phyloP scores from a whole-genome alignment of 2,329 filamentous ascomycete genomes.

The Cryoendolithus antarcticus region DNA sequence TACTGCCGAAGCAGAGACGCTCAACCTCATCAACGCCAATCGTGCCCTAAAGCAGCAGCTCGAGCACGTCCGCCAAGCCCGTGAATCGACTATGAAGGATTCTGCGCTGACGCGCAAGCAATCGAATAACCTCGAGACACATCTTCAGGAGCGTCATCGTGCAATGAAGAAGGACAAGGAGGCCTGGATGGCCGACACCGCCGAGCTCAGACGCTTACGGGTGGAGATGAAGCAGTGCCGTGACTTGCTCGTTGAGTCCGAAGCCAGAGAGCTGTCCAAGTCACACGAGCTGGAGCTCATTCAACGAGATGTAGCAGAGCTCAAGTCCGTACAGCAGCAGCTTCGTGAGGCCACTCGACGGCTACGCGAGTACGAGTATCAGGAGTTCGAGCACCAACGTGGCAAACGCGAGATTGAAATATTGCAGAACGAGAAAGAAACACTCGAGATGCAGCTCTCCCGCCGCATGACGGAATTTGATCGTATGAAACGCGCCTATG shows the following conservation, averaged over 20 bases:
- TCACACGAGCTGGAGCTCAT: conserved; percentile 53
- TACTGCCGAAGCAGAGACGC: conserved; percentile 68
- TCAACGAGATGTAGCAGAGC: conserved; percentile 48
- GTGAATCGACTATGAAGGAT: conserved; percentile 22
- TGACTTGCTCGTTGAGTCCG: conserved; percentile 49
- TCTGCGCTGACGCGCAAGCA: conserved; percentile 41
- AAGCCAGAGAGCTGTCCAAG: conserved; percentile 53
- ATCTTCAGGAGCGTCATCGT: conserved; percentile 19
- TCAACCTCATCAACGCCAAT: conserved; percentile 67
- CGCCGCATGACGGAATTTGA: conserved; percentile 40
- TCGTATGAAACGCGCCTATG: conserved; percentile 34
- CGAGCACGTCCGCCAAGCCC: conserved; percentile 21
- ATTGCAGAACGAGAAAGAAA: conserved; percentile 46
- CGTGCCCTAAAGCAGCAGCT: conserved; percentile 60
- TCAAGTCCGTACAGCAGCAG: conserved; percentile 47
- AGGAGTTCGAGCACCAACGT: conserved; percentile 47
- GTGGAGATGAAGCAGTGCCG: conserved; percentile 52
- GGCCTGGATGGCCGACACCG: conserved; percentile 38
- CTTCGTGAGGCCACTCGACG: conserved; percentile 48
- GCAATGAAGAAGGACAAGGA: conserved; percentile 23
- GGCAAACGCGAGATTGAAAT: conserved; percentile 47
- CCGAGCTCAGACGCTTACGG: conserved; percentile 45
- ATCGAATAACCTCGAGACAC: conserved; percentile 60
- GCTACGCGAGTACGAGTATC: conserved; percentile 51
- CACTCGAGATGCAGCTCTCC: conserved; percentile 46